Percentiles rank a stretch among this genome's conserved stretches.
These are phyloP conservation scores for Cnidoscolus chayamansa DNA, from an alignment of 441 rosid species.

Conservation along the genomic window DNA sequence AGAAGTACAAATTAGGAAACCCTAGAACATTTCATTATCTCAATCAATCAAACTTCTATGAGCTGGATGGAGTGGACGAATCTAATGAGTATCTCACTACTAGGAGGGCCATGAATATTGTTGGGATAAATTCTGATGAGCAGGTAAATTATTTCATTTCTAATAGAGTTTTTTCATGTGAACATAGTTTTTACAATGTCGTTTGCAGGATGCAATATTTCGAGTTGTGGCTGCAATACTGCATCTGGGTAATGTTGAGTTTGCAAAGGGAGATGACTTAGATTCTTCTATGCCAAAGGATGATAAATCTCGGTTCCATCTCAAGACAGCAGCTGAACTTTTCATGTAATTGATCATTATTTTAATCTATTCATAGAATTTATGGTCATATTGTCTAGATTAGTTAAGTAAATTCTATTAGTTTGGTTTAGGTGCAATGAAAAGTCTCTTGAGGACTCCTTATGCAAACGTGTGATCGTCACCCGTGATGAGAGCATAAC, in stretches of 20 bases:
- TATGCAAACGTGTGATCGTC: constrained; percentile 88
- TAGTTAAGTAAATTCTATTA: constrained; percentile 24
- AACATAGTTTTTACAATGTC: constrained; percentile 26
- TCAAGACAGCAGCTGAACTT: constrained; percentile 75
- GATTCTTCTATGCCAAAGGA: constrained; percentile 84
- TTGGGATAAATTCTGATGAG: constrained; percentile 66
- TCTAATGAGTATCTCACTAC: constrained; percentile 63
- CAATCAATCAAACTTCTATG: constrained; percentile 67
- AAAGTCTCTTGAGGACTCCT: constrained; percentile 72
- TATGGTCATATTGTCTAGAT: constrained; percentile 10
- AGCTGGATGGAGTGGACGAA: constrained; percentile 65
- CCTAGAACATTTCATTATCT: constrained; percentile 76
- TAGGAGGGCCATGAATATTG: constrained; percentile 80
- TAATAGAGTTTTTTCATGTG: constrained; percentile 8
- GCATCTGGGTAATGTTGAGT: constrained; percentile 89
- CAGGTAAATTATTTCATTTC: constrained; percentile 48
- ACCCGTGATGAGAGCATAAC: constrained; percentile 96
- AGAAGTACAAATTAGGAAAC: constrained; percentile 59
- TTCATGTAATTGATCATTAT: constrained; percentile 51
- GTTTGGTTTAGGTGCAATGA: constrained; percentile 71
- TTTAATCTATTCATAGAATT: neutral
- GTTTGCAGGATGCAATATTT: constrained; percentile 75
- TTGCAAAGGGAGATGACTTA: constrained; percentile 67
- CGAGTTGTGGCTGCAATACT: constrained; percentile 93
- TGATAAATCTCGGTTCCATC: constrained; percentile 69